Evolutionary conservation across 352 stramenopile species (phyloP).

Genomic region (Discostella stelligera): DNA sequence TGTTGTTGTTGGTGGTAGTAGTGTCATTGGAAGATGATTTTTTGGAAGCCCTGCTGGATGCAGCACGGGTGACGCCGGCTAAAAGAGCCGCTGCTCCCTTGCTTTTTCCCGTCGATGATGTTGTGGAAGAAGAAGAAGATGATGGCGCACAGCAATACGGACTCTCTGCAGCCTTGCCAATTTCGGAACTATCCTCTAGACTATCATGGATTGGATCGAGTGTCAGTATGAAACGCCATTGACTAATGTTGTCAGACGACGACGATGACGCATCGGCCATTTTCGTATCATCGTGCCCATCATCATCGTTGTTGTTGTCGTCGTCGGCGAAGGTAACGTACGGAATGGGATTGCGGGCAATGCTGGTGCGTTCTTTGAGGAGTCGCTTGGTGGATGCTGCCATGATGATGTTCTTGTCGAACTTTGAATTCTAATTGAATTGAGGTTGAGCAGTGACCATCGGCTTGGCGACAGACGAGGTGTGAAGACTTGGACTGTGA

Average conservation of each 20-base stretch:
- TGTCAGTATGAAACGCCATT: slow-evolving; percentile 44
- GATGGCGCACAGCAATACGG: slow-evolving; percentile 27
- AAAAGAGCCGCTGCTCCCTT: slow-evolving; percentile 19
- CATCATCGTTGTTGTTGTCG: slow-evolving; percentile 30
- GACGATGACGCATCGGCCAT: background rate
- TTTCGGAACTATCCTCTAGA: slow-evolving; percentile 23
- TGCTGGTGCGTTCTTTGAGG: slow-evolving; percentile 37
- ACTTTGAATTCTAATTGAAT: too few species aligned
- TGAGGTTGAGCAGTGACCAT: too few species aligned
- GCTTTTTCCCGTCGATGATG: background rate
- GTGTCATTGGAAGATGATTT: slow-evolving; percentile 15
- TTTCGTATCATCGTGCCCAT: slow-evolving; percentile 4
- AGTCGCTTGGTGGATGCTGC: slow-evolving; percentile 44
- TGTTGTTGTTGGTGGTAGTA: slow-evolving; percentile 9
- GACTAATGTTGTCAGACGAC: slow-evolving; percentile 18
- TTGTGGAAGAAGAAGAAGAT: background rate
- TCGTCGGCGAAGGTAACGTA: slow-evolving; percentile 44
- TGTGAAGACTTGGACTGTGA: too few species aligned
- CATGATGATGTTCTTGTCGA: background rate
- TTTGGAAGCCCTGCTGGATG: slow-evolving; percentile 16
- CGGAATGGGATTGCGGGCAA: slow-evolving; percentile 44
- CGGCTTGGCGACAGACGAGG: too few species aligned
- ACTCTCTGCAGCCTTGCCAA: slow-evolving; percentile 38
- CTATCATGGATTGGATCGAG: slow-evolving; percentile 37
- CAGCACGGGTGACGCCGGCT: slow-evolving; percentile 22